Base-by-base conservation (phyloP, 2,329 filamentous ascomycete genomes). In the Colletotrichum shisoi region DNA sequence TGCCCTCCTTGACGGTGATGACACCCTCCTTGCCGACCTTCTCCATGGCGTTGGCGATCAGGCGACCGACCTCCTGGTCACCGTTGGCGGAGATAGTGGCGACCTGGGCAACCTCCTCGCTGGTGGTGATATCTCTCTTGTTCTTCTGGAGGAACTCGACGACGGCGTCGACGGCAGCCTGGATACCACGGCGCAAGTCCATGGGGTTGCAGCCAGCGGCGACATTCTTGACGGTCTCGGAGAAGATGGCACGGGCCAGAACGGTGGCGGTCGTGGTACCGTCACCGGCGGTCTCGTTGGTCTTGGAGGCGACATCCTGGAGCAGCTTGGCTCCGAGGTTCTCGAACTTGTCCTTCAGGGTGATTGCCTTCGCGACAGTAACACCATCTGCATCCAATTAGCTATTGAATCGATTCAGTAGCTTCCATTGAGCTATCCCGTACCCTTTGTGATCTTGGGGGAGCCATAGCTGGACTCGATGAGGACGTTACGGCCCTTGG, bases 21-120 rank as follows among this genome's bases (percentile, higher is more conserved):
- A 99, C 95, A 86, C 95, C 95, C 85, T 99, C 95, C 88, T 99
- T 99, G 82, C 95, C 95, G 71, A 99, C 95, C 88, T 96, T 97
- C 88, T 99, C 95, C 95, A 99, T 99, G 74, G 95, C 95, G 78
- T 89, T 97, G 78, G 95, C 94, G 80, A 99, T 95, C 78, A 99
- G 88, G 83, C 93, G 90, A 75, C 95, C 95, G 76, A 99, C 92
- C 83, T 97, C 94, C 67, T 88, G 89, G 79, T 99, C 95, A 73
- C 95, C 95, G 83, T 99, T 99, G 80, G 95, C 95, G 74, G 90
- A 94, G 83, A 99, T 99, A 75, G 95, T 98, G 72, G 95, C 95
- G 70, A 99, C 95, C 85, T 99, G 95, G 59, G 94, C 93, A 76
- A 99, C 93, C 86, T 99, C 95, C 76, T 90, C 93, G 78, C 92